phyloP scores from a whole-genome alignment of 2,329 filamentous ascomycete genomes.

The Penicillium janthinellum region DNA sequence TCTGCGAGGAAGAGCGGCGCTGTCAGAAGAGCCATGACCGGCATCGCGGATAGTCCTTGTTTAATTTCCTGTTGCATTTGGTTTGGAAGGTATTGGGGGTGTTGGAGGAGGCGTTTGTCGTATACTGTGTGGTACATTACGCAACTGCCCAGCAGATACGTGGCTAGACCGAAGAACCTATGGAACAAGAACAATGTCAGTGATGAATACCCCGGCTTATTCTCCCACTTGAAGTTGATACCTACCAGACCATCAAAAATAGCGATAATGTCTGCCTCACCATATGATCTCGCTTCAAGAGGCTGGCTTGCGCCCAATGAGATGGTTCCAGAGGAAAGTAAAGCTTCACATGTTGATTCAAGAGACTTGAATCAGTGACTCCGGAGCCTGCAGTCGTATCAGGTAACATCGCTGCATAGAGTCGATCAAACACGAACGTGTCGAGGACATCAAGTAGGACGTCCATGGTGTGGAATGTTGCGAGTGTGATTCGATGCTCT shows the following conservation, averaged over 20 bases:
- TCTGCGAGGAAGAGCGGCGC: conserved; percentile 79
- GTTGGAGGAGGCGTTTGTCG: conserved; percentile 81
- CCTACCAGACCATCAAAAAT: conserved; percentile 34
- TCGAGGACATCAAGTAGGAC: conserved; percentile 79
- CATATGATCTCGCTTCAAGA: conserved; percentile 35
- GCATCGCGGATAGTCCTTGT: conserved; percentile 74
- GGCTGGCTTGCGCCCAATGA: conserved; percentile 29
- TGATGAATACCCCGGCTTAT: neutral
- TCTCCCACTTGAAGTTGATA: neutral
- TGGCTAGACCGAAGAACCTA: conserved; percentile 78
- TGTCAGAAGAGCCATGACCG: conserved; percentile 78
- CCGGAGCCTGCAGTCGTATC: conserved; percentile 1
- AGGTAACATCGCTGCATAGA: conserved; percentile 60
- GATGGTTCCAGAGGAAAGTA: conserved; percentile 33
- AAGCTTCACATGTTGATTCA: conserved; percentile 31
- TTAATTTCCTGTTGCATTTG: conserved; percentile 82
- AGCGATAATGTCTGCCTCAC: conserved; percentile 31
- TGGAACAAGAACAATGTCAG: neutral
- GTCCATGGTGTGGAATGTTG: conserved; percentile 65
- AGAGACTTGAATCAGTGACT: neutral
- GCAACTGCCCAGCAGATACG: conserved; percentile 81
- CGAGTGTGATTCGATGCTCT: neutral
- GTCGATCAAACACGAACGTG: conserved; percentile 72
- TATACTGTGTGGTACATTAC: conserved; percentile 86
- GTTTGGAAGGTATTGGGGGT: conserved; percentile 92